phyloP scores from a whole-genome alignment of 306 rosid species.

The Cucumis hystrix region DNA sequence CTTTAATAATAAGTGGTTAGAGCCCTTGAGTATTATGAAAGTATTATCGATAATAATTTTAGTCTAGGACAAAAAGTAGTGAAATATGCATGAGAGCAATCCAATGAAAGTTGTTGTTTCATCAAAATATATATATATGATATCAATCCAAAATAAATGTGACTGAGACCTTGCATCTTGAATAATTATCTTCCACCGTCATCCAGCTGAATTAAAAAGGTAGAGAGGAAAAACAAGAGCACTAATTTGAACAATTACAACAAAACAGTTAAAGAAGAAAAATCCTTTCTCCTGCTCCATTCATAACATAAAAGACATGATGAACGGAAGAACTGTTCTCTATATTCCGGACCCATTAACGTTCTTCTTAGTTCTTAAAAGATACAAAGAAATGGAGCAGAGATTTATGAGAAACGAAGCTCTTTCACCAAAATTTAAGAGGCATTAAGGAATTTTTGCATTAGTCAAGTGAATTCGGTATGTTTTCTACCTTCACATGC shows the following conservation, averaged over 20 bases:
- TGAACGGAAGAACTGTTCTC: not conserved
- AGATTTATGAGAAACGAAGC: not conserved
- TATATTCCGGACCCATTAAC: not conserved
- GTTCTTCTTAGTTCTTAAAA: not conserved
- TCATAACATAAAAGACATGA: not conserved
- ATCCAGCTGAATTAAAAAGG: not conserved
- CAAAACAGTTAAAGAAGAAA: not conserved
- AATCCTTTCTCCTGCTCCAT: not conserved
- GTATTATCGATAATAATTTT: too few relatives aligned
- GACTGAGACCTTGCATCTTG: not conserved
- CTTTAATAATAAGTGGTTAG: not conserved
- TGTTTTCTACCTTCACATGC: conserved; percentile 14
- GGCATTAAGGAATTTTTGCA: not conserved
- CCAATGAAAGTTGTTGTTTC: not conserved
- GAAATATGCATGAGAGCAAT: not conserved
- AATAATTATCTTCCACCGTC: not conserved
- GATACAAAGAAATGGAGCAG: not conserved
- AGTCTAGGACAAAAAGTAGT: not conserved
- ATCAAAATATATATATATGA: not conserved
- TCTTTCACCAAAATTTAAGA: not conserved
- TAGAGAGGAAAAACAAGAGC: not conserved
- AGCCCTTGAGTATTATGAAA: not conserved
- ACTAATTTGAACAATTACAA: not conserved
- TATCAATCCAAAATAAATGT: not conserved
- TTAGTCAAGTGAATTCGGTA: not conserved